Conservation (phyloP, 805 yeast species). For the Starmerella floricola region DNA sequence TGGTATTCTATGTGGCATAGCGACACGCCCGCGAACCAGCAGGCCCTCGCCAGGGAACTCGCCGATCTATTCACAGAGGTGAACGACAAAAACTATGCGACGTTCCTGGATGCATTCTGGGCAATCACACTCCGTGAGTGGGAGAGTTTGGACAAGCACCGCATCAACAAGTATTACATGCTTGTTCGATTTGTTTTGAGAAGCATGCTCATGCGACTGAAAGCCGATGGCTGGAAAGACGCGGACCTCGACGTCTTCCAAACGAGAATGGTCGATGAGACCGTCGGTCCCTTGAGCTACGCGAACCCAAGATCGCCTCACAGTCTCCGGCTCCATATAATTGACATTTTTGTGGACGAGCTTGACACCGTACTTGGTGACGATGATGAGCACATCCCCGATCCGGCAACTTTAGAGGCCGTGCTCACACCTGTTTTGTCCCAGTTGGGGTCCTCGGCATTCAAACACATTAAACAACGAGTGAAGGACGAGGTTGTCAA, state of each 20-base stretch:
- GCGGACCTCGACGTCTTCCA: conserved; percentile 37
- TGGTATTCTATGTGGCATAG: conserved; percentile 94
- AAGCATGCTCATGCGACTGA: conserved; percentile 49
- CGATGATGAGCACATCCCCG: conserved; percentile 25
- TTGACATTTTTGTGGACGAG: conserved; percentile 78
- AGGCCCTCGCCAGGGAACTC: conserved; percentile 59
- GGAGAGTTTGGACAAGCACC: conserved; percentile 66
- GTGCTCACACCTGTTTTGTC: conserved; percentile 51
- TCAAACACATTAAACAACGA: conserved; percentile 54
- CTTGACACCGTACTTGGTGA: conserved; percentile 52
- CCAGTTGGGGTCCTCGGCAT: conserved; percentile 37
- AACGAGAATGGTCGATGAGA: conserved; percentile 28
- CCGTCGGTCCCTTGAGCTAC: conserved; percentile 30
- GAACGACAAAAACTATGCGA: conserved; percentile 33
- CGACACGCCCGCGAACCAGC: conserved; percentile 88
- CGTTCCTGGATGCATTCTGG: conserved; percentile 72
- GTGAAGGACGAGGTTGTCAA: conserved; percentile 53
- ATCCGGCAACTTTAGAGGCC: conserved; percentile 38
- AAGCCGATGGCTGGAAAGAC: conserved; percentile 43
- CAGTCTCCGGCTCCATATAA: conserved; percentile 72
- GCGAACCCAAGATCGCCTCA: conserved; percentile 50
- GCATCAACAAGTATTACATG: conserved; percentile 77
- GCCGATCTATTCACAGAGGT: conserved; percentile 39
- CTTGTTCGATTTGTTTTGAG: conserved; percentile 65
- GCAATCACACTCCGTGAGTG: conserved; percentile 64